Base-by-base conservation (phyloP, 2,329 filamentous ascomycete species). In the Lasiodiplodia theobromae region DNA sequence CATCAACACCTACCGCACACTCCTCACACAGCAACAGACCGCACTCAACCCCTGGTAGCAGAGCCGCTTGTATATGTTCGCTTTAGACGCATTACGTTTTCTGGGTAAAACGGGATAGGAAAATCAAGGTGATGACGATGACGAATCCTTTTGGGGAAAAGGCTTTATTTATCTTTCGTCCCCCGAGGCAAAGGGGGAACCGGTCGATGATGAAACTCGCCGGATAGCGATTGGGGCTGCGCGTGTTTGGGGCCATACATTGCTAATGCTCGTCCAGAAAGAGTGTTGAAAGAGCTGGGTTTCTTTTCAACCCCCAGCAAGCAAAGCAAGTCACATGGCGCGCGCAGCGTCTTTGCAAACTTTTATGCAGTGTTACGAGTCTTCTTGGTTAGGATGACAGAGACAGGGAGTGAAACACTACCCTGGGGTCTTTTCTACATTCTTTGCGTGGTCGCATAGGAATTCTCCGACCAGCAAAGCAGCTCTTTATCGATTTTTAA, bases 361-460 rank as follows among this genome's bases (percentile, higher is more conserved):
- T 47, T 47, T 47, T n/a, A 66, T 66, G 63, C 63, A 64, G 44
- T 28, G 51, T 66, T 56, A 66, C 63, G 63, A 66, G 63, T 66
- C 63, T 66, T 66, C 63, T 66, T 66, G 63, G 51, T 25, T 47
- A 66, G 49, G 62, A 40, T 37, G 8, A 23, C 44, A 47, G n/a
- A 47, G 44, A 47, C 11, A 47, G 18, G 44, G 44, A n/a, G 21
- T 4, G 44, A 7, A 14, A n/a, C 44, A 18, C 44, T 47, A 21
- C 44, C 44, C 11, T 14, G 44, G 2, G 10, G n/a, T 40, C 44
- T 47, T 47, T 47, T 47, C 44, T 47, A 47, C n/a, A 18, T 47
- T 47, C 44, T 47, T 47, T 47, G 44, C 44, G 44, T 47, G 44
- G 44, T 47, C 44, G 44, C 44, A 21, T 21, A 11, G 44, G 54